These are phyloP conservation scores for Terana coerulea DNA, from an alignment of 768 basidiomycete genomes.

Conservation along the genomic window DNA sequence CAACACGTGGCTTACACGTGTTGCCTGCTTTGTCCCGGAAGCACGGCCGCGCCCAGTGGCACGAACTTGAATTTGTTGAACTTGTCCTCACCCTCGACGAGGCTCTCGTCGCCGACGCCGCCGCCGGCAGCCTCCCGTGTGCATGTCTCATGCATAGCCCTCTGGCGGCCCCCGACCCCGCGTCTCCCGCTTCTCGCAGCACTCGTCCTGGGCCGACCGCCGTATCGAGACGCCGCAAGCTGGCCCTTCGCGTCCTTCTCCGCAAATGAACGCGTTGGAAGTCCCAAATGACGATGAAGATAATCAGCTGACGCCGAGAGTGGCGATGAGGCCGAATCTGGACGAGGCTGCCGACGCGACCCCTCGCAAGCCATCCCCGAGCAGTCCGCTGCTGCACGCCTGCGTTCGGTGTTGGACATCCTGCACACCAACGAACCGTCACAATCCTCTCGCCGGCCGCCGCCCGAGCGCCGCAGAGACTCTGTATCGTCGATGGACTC, in stretches of 20 bases:
- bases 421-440: slow-evolving; percentile 38
- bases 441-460: slow-evolving; percentile 22
- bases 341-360: not conserved
- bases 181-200: slow-evolving; percentile 18
- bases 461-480: slow-evolving; percentile 20
- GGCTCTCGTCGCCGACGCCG: slow-evolving; percentile 1
- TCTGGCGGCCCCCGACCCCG: slow-evolving; percentile 21
- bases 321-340: slow-evolving; percentile 13
- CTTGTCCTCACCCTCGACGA: not conserved
- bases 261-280: slow-evolving; percentile 26
- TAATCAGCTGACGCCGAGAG: slow-evolving; percentile 36
- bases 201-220: slow-evolving; percentile 7
- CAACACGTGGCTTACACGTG: slow-evolving; percentile 2
- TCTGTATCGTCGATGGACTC: slow-evolving; percentile 49
- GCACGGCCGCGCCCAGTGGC: not conserved
- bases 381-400: slow-evolving; percentile 56
- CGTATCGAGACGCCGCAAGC: slow-evolving; percentile 20
- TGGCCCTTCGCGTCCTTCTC: slow-evolving; percentile 28
- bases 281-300: slow-evolving; percentile 30
- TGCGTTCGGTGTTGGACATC: slow-evolving; percentile 58
- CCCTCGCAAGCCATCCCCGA: slow-evolving; percentile 25
- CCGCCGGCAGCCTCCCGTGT: not conserved
- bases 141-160: slow-evolving; percentile 13
- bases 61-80: not conserved
- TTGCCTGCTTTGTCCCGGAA: not conserved